phyloP scores from a whole-genome alignment of 495 filamentous ascomycete species.

The Cairneyella variabilis region DNA sequence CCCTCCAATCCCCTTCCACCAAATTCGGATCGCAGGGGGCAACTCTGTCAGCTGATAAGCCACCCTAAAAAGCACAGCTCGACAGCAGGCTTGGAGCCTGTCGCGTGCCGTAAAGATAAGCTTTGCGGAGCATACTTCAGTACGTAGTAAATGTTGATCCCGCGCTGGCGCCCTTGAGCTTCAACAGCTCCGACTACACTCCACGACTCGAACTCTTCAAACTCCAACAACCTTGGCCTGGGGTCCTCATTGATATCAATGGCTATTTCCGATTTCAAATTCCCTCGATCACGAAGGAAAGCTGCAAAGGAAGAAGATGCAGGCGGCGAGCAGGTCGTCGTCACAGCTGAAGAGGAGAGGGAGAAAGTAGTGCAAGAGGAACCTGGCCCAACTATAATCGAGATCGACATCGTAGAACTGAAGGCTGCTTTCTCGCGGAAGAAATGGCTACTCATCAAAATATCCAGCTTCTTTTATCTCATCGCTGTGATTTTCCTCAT shows the following conservation, averaged over 20 bases:
- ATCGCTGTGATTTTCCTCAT: constrained; percentile 72
- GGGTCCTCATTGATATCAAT: too few species aligned
- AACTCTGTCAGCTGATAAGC: not conserved
- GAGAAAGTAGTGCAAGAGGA: constrained; percentile 33
- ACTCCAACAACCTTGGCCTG: too few species aligned
- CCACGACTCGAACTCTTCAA: too few species aligned
- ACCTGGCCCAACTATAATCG: constrained; percentile 25
- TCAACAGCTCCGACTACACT: too few species aligned
- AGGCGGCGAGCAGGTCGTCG: not conserved
- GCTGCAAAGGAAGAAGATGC: not conserved
- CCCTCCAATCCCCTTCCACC: not conserved
- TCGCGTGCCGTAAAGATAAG: not conserved
- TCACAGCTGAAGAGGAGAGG: not conserved
- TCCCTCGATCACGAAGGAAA: not conserved
- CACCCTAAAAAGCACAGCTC: not conserved
- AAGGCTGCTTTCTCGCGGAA: not conserved
- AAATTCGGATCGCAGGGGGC: not conserved
- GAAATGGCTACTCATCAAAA: constrained; percentile 30
- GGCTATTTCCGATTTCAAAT: not conserved
- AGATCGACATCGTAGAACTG: not conserved
- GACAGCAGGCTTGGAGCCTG: not conserved
- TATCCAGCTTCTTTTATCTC: constrained; percentile 68
- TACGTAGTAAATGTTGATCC: not conserved
- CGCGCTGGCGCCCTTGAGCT: too few species aligned
- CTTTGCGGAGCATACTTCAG: not conserved